Evolutionary conservation across 2,329 filamentous ascomycete genomes (phyloP).

Genomic region (Epichloe gansuensis): DNA sequence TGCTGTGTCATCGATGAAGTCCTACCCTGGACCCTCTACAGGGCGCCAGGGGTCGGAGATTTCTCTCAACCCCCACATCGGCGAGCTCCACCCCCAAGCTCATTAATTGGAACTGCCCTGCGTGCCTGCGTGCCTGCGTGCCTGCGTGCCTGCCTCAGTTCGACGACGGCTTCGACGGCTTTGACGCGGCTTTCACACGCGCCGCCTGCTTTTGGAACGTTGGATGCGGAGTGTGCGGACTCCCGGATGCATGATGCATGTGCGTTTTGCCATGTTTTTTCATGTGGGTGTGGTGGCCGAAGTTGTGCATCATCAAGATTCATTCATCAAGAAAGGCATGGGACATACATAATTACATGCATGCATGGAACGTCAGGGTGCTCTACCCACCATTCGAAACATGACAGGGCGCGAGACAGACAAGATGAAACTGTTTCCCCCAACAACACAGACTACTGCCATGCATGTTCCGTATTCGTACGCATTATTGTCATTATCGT

Average conservation of each 20-base stretch:
- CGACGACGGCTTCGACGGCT: background rate
- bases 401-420: background rate
- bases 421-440: background rate
- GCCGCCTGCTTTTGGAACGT: no score
- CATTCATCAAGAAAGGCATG: no score
- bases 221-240: no score
- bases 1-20: slow-evolving; percentile 5
- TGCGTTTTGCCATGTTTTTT: no score
- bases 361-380: no score
- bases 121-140: background rate
- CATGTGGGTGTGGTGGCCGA: no score
- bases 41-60: background rate
- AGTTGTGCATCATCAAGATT: no score
- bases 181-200: no score
- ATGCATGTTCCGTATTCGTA: background rate
- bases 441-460: background rate
- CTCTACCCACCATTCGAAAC: no score
- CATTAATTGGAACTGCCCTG: background rate
- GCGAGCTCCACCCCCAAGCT: background rate
- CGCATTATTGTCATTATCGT: background rate
- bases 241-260: no score
- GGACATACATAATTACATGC: no score
- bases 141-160: background rate
- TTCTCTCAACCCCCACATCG: background rate
- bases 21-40: background rate